A percentile compares a stretch with the other conserved stretches of the same genome.
phyloP scores from a whole-genome alignment of 371 early-diverging fungal genomes.

The Mucor circinelloides region DNA sequence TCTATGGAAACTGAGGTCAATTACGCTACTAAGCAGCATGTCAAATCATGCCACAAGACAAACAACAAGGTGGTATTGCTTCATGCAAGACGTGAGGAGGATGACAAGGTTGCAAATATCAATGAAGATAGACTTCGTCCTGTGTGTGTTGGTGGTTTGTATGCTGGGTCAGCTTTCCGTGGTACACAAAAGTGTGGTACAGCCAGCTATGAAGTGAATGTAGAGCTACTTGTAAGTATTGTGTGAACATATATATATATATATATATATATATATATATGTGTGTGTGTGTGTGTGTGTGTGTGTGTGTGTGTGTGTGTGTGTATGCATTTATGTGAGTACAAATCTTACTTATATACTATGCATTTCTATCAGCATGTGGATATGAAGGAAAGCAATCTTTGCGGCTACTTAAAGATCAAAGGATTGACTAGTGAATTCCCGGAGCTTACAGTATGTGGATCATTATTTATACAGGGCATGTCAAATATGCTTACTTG shows the following conservation, averaged over 20 bases:
- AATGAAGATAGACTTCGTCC: conserved; percentile 20
- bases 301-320: background rate
- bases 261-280: too few relatives aligned
- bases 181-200: conserved; percentile 70
- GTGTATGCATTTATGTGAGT: background rate
- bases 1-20: conserved; percentile 10
- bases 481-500: background rate
- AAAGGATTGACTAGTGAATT: conserved; percentile 76
- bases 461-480: background rate
- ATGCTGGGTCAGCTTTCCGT: conserved; percentile 62
- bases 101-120: conserved; percentile 16
- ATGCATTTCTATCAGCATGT: conserved; percentile 58
- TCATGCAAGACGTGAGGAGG: conserved; percentile 17
- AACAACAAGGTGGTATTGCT: conserved; percentile 9
- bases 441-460: conserved; percentile 64
- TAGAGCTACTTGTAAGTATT: conserved; percentile 64
- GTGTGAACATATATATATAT: background rate
- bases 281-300: too few relatives aligned
- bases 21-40: background rate
- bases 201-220: conserved; percentile 67
- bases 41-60: background rate
- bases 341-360: background rate
- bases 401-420: conserved; percentile 79
- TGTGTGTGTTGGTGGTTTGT: conserved; percentile 26
- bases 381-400: conserved; percentile 61